phyloP scores from a whole-genome alignment of 805 yeast species.

The Metschnikowia reukaufii region DNA sequence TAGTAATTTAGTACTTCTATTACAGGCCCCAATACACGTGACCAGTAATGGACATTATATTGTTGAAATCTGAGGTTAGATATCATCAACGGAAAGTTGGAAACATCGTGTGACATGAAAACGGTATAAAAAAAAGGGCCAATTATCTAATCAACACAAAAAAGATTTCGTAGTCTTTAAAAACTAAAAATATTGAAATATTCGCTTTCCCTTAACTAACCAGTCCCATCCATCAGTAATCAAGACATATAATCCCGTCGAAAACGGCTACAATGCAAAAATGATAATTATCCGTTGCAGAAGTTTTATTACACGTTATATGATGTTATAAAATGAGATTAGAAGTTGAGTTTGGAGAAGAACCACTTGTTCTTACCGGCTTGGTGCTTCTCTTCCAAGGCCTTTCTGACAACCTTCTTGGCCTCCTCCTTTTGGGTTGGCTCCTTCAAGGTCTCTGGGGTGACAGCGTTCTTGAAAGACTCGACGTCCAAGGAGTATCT shows the following conservation, averaged over 20 bases:
- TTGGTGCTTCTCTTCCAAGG: constrained; percentile 98
- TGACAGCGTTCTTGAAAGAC: constrained; percentile 84
- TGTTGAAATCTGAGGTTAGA: too few species aligned
- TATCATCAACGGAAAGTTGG: neutral
- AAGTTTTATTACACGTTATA: constrained; percentile 22
- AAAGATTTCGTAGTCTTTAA: too few species aligned
- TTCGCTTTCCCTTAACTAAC: too few species aligned
- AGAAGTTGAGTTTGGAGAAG: constrained; percentile 95
- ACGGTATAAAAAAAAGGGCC: too few species aligned
- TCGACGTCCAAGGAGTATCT: constrained; percentile 98
- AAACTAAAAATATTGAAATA: too few species aligned
- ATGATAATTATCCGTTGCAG: constrained; percentile 18
- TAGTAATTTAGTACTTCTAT: too few species aligned
- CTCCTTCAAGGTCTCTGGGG: constrained; percentile 93
- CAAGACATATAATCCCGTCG: too few species aligned
- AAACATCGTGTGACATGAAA: neutral
- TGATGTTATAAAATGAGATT: constrained; percentile 35
- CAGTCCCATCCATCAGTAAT: too few species aligned
- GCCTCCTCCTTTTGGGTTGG: constrained; percentile 99
- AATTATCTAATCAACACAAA: too few species aligned
- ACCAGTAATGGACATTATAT: too few species aligned
- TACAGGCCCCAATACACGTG: too few species aligned
- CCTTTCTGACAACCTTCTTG: constrained; percentile 97
- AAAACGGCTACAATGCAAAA: too few species aligned
- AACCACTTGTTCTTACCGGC: constrained; percentile 99